Evolutionary conservation across 441 rosid species (phyloP).

Genomic region (Manihot esculenta): DNA sequence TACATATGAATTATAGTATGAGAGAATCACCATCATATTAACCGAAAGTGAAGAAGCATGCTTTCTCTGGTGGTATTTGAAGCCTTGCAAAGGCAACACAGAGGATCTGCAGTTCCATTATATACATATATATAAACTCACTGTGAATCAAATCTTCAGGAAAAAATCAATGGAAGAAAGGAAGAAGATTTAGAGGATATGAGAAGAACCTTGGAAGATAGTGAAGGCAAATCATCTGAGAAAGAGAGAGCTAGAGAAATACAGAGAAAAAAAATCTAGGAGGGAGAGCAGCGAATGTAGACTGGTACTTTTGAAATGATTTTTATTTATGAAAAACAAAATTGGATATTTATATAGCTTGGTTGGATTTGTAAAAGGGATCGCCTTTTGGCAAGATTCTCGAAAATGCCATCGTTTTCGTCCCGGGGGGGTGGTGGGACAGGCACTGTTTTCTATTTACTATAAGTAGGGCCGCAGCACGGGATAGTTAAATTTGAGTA

Average conservation of each 20-base stretch:
- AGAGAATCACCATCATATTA: slow-evolving; percentile 19
- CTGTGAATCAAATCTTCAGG: background rate
- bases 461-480: background rate
- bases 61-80: slow-evolving; percentile 38
- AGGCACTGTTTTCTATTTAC: background rate
- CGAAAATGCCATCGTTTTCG: slow-evolving; percentile 18
- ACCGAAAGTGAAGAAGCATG: slow-evolving; percentile 28
- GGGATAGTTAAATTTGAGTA: background rate
- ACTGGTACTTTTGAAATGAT: background rate
- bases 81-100: slow-evolving; percentile 45
- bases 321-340: background rate
- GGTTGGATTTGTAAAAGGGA: slow-evolving; percentile 7
- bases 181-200: too few relatives aligned
- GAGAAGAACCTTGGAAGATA: slow-evolving; percentile 48
- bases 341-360: background rate
- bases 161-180: background rate
- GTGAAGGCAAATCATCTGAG: slow-evolving; percentile 60
- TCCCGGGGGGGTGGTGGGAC: too few relatives aligned
- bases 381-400: slow-evolving; percentile 27
- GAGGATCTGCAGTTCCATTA: slow-evolving; percentile 43
- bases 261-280: background rate
- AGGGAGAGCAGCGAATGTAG: background rate
- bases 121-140: background rate
- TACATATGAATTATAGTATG: background rate
- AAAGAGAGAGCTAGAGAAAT: background rate